phyloP scores from a whole-genome alignment of 2,329 filamentous ascomycete species.

The Neurospora sp. region DNA sequence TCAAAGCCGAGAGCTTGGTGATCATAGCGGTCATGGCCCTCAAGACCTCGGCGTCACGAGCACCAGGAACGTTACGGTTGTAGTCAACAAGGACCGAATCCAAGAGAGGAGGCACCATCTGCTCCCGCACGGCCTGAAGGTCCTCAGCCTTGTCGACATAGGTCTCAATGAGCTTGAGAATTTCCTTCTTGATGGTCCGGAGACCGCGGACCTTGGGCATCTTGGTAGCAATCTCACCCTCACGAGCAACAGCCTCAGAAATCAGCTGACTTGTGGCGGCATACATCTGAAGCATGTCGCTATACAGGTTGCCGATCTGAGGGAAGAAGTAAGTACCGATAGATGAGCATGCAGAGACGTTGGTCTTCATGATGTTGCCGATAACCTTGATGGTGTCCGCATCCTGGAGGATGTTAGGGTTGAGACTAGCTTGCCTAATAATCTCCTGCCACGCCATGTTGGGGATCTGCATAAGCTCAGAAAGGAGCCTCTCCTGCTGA shows the following conservation, averaged over 20 bases:
- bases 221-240: constrained; percentile 93
- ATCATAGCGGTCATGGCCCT: constrained; percentile 98
- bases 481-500: constrained; percentile 82
- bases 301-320: constrained; percentile 93
- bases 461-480: constrained; percentile 86
- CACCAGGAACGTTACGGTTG: constrained; percentile 91
- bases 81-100: constrained; percentile 94
- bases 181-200: constrained; percentile 98
- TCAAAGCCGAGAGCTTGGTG: constrained; percentile 84
- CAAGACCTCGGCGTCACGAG: constrained; percentile 89
- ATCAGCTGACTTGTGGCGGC: constrained; percentile 93
- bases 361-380: constrained; percentile 99
- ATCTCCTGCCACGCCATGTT: constrained; percentile 95
- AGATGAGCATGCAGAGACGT: constrained; percentile 94
- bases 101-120: constrained; percentile 90
- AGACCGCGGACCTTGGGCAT: constrained; percentile 93
- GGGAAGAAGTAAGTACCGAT: constrained; percentile 97
- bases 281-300: constrained; percentile 99
- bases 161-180: constrained; percentile 93
- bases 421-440: constrained; percentile 75
- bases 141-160: constrained; percentile 98
- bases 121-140: constrained; percentile 80
- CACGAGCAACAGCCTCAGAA: constrained; percentile 78
- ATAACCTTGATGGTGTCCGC: constrained; percentile 96
- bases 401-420: constrained; percentile 82